Evolutionary conservation across 2,329 filamentous ascomycete species (phyloP).

Genomic region (Colletotrichum godetiae): DNA sequence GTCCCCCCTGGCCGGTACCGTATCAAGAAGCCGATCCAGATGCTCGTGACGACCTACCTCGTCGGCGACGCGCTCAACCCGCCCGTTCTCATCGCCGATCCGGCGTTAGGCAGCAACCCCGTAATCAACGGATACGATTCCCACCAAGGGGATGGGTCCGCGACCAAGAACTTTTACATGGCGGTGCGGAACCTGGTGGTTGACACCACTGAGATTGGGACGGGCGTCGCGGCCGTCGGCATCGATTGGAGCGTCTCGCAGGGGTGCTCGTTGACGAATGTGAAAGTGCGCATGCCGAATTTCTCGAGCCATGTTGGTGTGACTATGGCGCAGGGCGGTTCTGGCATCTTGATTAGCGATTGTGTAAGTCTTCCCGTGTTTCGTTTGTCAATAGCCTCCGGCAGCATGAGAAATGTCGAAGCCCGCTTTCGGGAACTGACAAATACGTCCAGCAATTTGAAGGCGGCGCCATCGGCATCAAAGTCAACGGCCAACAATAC

Average conservation of each 20-base stretch:
- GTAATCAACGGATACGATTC: conserved; percentile 41
- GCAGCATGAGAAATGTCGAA: not conserved
- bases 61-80: conserved; percentile 44
- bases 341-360: conserved; percentile 46
- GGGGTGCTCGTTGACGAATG: conserved; percentile 43
- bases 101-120: conserved; percentile 30
- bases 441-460: conserved; percentile 39
- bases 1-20: conserved; percentile 46
- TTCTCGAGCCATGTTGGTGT: conserved; percentile 48
- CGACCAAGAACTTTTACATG: conserved; percentile 49
- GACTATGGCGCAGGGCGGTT: conserved; percentile 48
- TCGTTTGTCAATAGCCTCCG: not conserved
- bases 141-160: conserved; percentile 40
- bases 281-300: conserved; percentile 48
- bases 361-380: conserved; percentile 17
- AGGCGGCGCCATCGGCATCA: conserved; percentile 46
- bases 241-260: conserved; percentile 47
- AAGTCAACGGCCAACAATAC: conserved; percentile 47
- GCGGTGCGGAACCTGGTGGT: conserved; percentile 45
- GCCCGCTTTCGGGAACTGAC: not conserved
- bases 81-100: conserved; percentile 43
- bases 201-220: conserved; percentile 41
- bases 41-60: conserved; percentile 45
- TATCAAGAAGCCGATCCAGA: conserved; percentile 43
- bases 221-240: conserved; percentile 36